Evolutionary conservation across 176 grass and related monocot species (phyloP).

Genomic region (Eragrostis curvula): DNA sequence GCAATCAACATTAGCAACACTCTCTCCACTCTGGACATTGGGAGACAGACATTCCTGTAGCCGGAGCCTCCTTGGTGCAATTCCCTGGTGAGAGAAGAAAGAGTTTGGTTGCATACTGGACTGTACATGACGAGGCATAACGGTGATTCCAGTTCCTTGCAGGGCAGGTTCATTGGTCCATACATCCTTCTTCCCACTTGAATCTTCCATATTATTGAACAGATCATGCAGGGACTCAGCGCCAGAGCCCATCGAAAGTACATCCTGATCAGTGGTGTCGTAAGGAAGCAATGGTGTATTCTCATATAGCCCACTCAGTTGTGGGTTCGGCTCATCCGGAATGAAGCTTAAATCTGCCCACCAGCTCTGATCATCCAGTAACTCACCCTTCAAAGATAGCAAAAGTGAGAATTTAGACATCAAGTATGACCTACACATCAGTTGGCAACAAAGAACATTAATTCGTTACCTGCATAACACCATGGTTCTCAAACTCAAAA

Average conservation of each 20-base stretch:
- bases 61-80: slow-evolving; percentile 54
- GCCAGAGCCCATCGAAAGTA: slow-evolving; percentile 60
- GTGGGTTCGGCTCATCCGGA: slow-evolving; percentile 31
- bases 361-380: slow-evolving; percentile 27
- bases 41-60: slow-evolving; percentile 25
- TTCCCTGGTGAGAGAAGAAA: slow-evolving; percentile 44
- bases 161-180: slow-evolving; percentile 37
- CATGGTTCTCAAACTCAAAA: slow-evolving; percentile 20
- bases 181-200: slow-evolving; percentile 34
- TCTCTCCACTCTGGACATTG: neutral
- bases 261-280: slow-evolving; percentile 62
- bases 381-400: slow-evolving; percentile 37
- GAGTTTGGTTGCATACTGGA: slow-evolving; percentile 16
- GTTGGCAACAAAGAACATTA: neutral
- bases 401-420: slow-evolving; percentile 19
- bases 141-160: slow-evolving; percentile 40
- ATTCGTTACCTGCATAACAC: slow-evolving; percentile 40
- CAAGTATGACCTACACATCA: neutral
- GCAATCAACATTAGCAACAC: slow-evolving; percentile 10
- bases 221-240: slow-evolving; percentile 75
- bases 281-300: slow-evolving; percentile 57
- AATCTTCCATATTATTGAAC: slow-evolving; percentile 68
- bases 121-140: slow-evolving; percentile 37
- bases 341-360: slow-evolving; percentile 26
- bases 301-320: slow-evolving; percentile 56